Base-by-base conservation (phyloP, 139 green algal genomes). In the Ulvella scutata region DNA sequence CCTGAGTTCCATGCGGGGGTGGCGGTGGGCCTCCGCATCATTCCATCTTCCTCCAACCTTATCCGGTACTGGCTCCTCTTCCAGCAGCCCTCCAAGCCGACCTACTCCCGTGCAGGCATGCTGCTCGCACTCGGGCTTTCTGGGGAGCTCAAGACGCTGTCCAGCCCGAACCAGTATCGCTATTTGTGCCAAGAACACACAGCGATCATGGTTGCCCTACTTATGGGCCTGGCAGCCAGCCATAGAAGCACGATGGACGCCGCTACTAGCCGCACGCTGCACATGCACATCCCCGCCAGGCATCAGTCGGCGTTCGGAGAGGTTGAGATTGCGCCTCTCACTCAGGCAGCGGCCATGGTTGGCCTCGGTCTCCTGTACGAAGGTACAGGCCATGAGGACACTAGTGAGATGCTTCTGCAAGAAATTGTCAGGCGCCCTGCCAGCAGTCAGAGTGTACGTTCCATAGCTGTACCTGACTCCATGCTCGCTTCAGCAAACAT, bases 1-100 rank as follows among this genome's bases (percentile, higher is more conserved):
- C 89, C 93, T 2, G 91, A 98, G 81, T 99, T 98, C 82, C 93
- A 99, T 88, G 97, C 98, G 75, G 95, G 93, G 3, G 90, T 88
- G 10, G 90, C 91, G 0, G 82, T 88, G 44, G 92, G 87, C 7
- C 76, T 97, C 51, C 72, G 83, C 10, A 73, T 96, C 17, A 67
- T 67, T 7, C 51, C 51, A 26, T 67, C 51, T n/a, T 67, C 51
- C 51, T 78, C 75, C 61, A 72, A 78, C 38, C 76, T 96, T 23
- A 91, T 79, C 10, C 84, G 92, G 29, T 87, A 86, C 17, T 96
- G 88, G 91, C 84, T 95, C 6, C 81, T 91, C 59, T 90, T 88
- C 85, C 89, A 93, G 82, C 87, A 87, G 78, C 90, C 93, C 3
- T 80, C 82, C 37, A 74, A 82, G 60, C 88, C 91, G 3, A 88